phyloP scores from a whole-genome alignment of 176 grass and related monocot species.

The Carex myosuroides region DNA sequence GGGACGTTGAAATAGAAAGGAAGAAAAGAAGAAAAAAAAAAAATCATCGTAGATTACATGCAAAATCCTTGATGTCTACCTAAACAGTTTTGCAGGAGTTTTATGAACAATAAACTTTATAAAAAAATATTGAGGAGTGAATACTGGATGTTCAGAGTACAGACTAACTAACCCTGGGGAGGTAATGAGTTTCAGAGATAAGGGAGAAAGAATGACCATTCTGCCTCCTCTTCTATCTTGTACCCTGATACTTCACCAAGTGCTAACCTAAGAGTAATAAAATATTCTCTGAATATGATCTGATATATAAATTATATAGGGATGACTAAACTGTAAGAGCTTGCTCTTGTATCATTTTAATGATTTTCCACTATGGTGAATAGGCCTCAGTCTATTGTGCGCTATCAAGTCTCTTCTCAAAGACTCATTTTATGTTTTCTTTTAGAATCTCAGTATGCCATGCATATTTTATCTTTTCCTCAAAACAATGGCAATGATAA shows the following conservation, averaged over 20 bases:
- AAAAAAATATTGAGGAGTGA: background rate
- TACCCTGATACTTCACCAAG: background rate
- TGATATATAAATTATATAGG: background rate
- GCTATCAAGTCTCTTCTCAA: background rate
- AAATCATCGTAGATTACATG: background rate
- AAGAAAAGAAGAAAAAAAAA: background rate
- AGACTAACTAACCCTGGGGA: background rate
- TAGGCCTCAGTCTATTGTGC: background rate
- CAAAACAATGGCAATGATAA: background rate
- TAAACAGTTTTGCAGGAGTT: background rate
- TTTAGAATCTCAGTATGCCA: background rate
- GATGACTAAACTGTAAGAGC: background rate
- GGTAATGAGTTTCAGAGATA: background rate
- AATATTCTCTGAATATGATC: background rate
- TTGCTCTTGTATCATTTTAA: background rate
- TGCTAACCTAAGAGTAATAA: slow-evolving; percentile 3
- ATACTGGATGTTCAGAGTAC: background rate
- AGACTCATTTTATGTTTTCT: background rate
- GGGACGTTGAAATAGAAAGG: background rate
- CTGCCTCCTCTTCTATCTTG: background rate
- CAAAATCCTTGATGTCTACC: background rate
- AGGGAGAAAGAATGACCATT: background rate
- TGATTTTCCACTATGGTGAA: background rate
- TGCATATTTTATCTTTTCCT: background rate
- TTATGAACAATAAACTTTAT: background rate